Conservation (phyloP, 768 basidiomycete genomes). For the Amanita jacksonii region DNA sequence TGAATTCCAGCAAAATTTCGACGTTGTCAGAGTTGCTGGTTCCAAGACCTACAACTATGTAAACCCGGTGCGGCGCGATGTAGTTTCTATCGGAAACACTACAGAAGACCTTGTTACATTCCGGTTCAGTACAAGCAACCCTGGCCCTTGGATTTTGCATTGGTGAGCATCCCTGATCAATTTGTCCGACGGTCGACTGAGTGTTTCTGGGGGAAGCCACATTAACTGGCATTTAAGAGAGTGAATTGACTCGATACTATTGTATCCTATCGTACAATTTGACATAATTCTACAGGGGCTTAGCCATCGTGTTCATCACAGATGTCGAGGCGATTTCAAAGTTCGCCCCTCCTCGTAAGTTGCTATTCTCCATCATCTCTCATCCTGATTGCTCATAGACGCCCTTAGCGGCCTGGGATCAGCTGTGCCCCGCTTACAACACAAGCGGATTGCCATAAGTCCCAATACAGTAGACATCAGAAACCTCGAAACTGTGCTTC, state of each 20-base stretch:
- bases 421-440: conserved; percentile 29
- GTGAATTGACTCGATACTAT: conserved; percentile 18
- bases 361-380: neutral
- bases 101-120: conserved; percentile 32
- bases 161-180: conserved; percentile 21
- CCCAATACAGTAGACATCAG: too few relatives aligned
- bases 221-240: conserved; percentile 43
- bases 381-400: neutral
- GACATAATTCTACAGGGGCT: conserved; percentile 16
- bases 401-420: conserved; percentile 20
- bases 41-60: conserved; percentile 27
- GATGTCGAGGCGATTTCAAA: conserved; percentile 13
- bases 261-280: neutral
- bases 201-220: conserved; percentile 22
- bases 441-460: neutral
- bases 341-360: conserved; percentile 12
- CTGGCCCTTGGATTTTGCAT: conserved; percentile 43
- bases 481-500: too few relatives aligned
- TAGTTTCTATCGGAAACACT: conserved; percentile 23
- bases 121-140: conserved; percentile 41
- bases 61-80: conserved; percentile 50
- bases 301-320: conserved; percentile 33
- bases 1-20: conserved; percentile 34
- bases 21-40: conserved; percentile 34
- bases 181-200: neutral